Conservation (phyloP, 345 rosid species). For the Populus nigra region DNA sequence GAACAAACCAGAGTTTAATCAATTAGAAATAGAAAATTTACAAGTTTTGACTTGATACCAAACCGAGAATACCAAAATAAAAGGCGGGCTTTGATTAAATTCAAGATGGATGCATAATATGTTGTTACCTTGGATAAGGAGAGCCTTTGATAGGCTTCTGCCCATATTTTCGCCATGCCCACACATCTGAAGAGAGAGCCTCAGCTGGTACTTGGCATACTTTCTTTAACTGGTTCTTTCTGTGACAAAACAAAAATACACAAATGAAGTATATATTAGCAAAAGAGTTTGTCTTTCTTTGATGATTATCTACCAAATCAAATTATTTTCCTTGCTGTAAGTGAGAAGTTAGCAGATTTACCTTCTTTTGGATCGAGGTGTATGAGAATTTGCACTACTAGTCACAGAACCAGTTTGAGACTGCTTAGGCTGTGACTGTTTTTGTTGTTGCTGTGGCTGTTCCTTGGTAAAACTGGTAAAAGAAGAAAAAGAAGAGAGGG, state of each 20-base stretch:
- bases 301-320: background rate
- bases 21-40: background rate
- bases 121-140: constrained; percentile 77
- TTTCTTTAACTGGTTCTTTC: constrained; percentile 84
- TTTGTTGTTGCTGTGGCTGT: constrained; percentile 15
- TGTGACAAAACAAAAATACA: constrained; percentile 20
- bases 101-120: background rate
- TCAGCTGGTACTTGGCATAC: constrained; percentile 93
- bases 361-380: constrained; percentile 89
- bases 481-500: constrained; percentile 43
- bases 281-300: background rate
- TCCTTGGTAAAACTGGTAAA: constrained; percentile 27
- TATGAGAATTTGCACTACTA: constrained; percentile 43
- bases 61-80: background rate
- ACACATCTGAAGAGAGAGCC: constrained; percentile 76
- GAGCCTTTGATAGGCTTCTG: constrained; percentile 99
- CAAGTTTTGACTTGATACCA: background rate
- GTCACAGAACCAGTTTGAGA: constrained; percentile 24
- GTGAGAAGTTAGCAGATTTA: constrained; percentile 6
- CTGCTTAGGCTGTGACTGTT: constrained; percentile 34
- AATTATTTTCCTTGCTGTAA: background rate
- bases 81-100: background rate
- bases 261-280: constrained; percentile 6
- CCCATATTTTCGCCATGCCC: constrained; percentile 99
- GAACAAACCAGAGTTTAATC: constrained; percentile 16